phyloP scores from a whole-genome alignment of 495 filamentous ascomycete genomes.

The Aspergillus diversus region DNA sequence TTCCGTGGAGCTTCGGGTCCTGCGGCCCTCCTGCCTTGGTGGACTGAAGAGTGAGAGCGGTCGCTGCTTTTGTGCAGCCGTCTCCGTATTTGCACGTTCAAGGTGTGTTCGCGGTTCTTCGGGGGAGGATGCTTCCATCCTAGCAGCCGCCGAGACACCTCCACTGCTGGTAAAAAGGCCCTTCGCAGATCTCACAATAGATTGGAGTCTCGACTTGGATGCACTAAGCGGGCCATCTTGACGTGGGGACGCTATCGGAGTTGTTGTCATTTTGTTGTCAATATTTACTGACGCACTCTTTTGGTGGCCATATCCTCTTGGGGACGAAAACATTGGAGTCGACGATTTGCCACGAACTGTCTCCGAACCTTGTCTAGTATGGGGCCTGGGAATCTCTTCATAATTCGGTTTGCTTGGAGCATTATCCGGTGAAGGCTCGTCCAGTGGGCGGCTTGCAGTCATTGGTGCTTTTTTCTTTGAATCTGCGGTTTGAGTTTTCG shows the following conservation, averaged over 20 bases:
- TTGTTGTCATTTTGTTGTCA: conserved; percentile 53
- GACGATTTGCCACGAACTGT: conserved; percentile 48
- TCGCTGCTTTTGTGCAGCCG: conserved; percentile 14
- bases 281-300: conserved; percentile 68
- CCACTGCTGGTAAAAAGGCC: conserved; percentile 82
- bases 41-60: conserved; percentile 34
- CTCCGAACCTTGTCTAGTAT: conserved; percentile 25
- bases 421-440: conserved; percentile 18
- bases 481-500: conserved; percentile 62
- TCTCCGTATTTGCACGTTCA: conserved; percentile 22
- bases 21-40: conserved; percentile 53
- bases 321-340: conserved; percentile 48
- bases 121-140: conserved; percentile 59
- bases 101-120: conserved; percentile 34
- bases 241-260: conserved; percentile 72
- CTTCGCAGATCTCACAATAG: conserved; percentile 83
- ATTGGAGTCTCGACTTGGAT: conserved; percentile 85
- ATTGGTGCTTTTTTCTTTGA: conserved; percentile 57
- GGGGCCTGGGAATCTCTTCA: conserved; percentile 7
- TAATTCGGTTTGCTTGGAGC: conserved; percentile 10
- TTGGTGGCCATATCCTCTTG: conserved; percentile 53
- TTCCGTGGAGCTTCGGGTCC: conserved; percentile 76
- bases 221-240: conserved; percentile 83
- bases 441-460: conserved; percentile 14
- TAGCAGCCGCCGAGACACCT: conserved; percentile 74